Base-by-base conservation (phyloP, 2,329 filamentous ascomycete species). In the Diaporthe helianthi region DNA sequence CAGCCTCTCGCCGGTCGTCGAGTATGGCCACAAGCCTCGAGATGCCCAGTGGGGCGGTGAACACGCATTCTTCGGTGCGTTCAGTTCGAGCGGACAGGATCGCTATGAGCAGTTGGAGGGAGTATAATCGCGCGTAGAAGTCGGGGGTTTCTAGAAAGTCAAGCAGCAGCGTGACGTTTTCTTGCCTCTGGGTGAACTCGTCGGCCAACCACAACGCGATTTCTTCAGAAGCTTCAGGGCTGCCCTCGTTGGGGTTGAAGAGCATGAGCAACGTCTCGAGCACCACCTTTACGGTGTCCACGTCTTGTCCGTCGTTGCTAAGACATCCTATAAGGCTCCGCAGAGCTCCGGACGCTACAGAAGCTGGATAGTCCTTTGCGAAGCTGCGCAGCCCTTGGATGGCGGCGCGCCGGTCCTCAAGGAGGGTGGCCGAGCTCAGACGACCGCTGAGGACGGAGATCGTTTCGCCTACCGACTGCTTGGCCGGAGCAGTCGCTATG, bases 111-210 rank as follows among this genome's bases (percentile, higher is more conserved):
- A 99, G 86, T 80, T 98, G 94, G 33, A 99, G 83, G 5, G 93
- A 92, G 80, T 98, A 98, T 0, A 98, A 87, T 29, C 95, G 91
- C 26, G 93, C 92, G 80, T 97, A 97, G 76, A 97, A 97, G 76
- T 98, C 94, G 73, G 85, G 86, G 17, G 91, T 89, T 73, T 98
- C 95, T 73, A 99, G 86, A 68, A 99, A 92, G 77, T 96, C 92
- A 71, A 99, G 88, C 29, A 99, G 87, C 19, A 96, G 84, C 2
- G 93, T 95, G 71, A 98, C 95, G 79, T 99, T 98, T 81, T 98
- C 95, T 87, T 98, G 94, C 72, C 93, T 90, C 85, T 97, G 94
- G 41, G 96, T 98, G 79, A 99, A 99, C 80, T 98, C 95, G 81
- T 99, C 96, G 66, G 96, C 96, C 70, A 99, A 86, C 94, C 96